phyloP scores from a whole-genome alignment of 2,329 filamentous ascomycete genomes.

The Ceratocystis harringtonii region DNA sequence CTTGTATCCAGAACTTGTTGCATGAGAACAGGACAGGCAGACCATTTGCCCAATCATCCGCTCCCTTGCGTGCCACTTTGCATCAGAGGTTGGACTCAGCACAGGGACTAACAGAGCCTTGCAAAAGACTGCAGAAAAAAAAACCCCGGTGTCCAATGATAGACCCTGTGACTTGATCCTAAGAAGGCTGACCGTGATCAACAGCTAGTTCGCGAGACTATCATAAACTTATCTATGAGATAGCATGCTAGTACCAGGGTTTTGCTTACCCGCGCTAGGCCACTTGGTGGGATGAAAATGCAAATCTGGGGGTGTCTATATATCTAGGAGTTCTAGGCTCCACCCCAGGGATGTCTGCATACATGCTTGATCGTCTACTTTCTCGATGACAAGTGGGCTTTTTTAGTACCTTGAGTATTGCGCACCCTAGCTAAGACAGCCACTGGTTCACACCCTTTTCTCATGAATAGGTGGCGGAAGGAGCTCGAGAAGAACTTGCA shows the following conservation, averaged over 20 bases:
- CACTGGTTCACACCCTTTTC: not conserved
- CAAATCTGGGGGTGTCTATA: slow-evolving; percentile 11
- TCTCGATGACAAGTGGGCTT: not conserved
- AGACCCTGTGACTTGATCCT: too few relatives aligned
- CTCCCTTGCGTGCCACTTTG: slow-evolving; percentile 12
- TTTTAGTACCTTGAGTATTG: not conserved
- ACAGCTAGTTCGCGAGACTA: not conserved
- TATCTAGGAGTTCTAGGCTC: slow-evolving; percentile 9
- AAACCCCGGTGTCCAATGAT: too few relatives aligned
- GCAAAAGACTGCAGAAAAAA: too few relatives aligned
- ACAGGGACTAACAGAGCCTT: not conserved
- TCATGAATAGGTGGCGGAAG: not conserved
- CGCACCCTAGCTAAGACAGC: not conserved
- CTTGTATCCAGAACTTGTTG: not conserved
- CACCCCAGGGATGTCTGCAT: not conserved
- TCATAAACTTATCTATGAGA: too few relatives aligned
- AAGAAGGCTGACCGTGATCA: too few relatives aligned
- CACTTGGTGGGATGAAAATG: slow-evolving; percentile 1
- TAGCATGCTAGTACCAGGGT: too few relatives aligned
- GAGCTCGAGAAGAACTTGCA: not conserved
- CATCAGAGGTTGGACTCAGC: not conserved
- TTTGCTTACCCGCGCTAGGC: not conserved
- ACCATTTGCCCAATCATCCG: not conserved
- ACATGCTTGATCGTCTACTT: not conserved
- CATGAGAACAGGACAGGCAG: not conserved